Conservation (phyloP, 139 green algal genomes). For the Mychonastes homosphaera region DNA sequence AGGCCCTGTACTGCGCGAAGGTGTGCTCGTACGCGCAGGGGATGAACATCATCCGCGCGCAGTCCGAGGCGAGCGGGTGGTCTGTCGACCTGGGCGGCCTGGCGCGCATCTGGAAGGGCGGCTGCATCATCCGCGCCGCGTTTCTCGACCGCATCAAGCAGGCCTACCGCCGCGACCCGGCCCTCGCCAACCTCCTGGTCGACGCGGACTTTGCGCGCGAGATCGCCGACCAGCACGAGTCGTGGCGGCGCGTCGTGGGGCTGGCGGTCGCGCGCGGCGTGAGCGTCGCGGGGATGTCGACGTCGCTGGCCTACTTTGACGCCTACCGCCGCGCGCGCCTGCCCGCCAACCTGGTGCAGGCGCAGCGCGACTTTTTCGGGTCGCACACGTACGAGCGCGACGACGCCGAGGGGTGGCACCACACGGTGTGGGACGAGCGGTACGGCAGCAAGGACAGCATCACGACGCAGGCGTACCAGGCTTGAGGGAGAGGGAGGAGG, state of each 20-base stretch:
- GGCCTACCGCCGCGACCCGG: conserved; percentile 73
- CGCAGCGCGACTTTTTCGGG: conserved; percentile 98
- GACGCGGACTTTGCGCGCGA: conserved; percentile 31
- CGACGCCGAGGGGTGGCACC: conserved; percentile 77
- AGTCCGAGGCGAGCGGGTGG: conserved; percentile 86
- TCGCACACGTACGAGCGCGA: conserved; percentile 92
- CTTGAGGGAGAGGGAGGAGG: too few relatives aligned
- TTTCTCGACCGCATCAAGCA: conserved; percentile 96
- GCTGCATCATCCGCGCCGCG: conserved; percentile 96
- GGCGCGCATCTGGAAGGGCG: conserved; percentile 96
- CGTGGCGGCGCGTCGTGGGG: conserved; percentile 83
- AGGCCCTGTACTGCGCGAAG: conserved; percentile 85
- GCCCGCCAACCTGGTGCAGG: conserved; percentile 95
- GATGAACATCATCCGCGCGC: conserved; percentile 97
- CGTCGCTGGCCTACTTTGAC: conserved; percentile 94
- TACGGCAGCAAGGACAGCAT: conserved; percentile 81
- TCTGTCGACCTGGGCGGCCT: conserved; percentile 81
- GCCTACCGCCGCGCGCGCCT: conserved; percentile 78
- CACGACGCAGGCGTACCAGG: conserved; percentile 77
- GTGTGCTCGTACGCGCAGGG: conserved; percentile 95
- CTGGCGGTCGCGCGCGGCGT: conserved; percentile 52
- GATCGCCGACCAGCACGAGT: conserved; percentile 54
- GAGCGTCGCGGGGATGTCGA: conserved; percentile 70
- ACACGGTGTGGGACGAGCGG: conserved; percentile 79
- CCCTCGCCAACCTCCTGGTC: conserved; percentile 61